These are phyloP conservation scores for Cyclostephanos invisitatus DNA, from an alignment of 108 stramenopile species.

Conservation along the genomic window DNA sequence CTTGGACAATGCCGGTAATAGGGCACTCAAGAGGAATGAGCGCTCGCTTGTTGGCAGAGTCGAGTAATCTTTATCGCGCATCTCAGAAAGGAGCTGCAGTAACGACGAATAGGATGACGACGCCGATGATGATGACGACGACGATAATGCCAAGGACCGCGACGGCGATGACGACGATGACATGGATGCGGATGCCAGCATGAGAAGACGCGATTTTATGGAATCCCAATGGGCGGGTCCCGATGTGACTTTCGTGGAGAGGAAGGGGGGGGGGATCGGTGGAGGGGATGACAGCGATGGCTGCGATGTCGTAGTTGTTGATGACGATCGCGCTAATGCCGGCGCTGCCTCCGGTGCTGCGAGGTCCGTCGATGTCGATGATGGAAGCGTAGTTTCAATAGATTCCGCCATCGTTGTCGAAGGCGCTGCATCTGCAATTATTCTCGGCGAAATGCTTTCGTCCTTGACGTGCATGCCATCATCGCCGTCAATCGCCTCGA, in stretches of 20 bases:
- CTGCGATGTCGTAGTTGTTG: neutral
- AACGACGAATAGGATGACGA: slow-evolving; percentile 5
- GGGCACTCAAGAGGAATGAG: slow-evolving; percentile 4
- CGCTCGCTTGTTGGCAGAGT: slow-evolving; percentile 1
- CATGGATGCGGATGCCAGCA: slow-evolving; percentile 2
- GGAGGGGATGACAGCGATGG: neutral
- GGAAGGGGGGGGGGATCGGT: neutral
- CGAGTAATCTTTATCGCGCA: neutral
- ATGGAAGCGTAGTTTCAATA: neutral
- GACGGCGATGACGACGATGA: neutral
- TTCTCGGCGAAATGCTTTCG: too few species aligned
- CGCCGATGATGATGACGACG: too few species aligned
- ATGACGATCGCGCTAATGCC: neutral
- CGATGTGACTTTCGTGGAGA: slow-evolving; percentile 5
- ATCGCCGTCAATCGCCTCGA: too few species aligned
- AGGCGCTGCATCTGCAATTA: too few species aligned
- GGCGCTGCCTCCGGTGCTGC: neutral
- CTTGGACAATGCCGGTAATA: slow-evolving; percentile 8
- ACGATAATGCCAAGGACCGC: neutral
- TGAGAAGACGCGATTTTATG: slow-evolving; percentile 3
- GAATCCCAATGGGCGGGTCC: slow-evolving; percentile 11
- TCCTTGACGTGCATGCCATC: too few species aligned
- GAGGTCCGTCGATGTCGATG: neutral
- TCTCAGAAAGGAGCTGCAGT: slow-evolving; percentile 1
- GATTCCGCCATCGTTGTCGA: too few species aligned